Evolutionary conservation across 1,139 yeast genomes (phyloP), one percentile per base, ranked within the genome.

Genomic region (Pichia sp.): DNA sequence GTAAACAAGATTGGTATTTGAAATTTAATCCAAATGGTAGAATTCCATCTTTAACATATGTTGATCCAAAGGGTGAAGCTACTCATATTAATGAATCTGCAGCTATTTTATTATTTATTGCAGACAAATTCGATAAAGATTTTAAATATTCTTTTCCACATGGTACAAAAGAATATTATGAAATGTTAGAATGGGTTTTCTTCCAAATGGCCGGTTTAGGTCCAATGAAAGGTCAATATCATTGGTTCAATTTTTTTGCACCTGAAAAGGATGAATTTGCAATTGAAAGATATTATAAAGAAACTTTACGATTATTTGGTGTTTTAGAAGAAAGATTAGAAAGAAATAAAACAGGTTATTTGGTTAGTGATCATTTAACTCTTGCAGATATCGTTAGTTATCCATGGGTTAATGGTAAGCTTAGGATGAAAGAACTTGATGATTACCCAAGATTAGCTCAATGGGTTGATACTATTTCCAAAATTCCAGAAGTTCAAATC

Each of bases 171-270:
- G 64, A 69, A 40, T 77, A 76, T 60, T 78, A 71, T 61, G 72
- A 70, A 51, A 69, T 71, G 54, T 56, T 74, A 49, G 79, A 77
- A 49, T 69, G 80, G 70, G 51, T 73, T 20, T 66, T 69, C 42
- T 79, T 76, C 66, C 82, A 76, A 58, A 70, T 75, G 62, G 76
- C 80, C 0, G 81, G 81, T 6, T 63, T 75, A 41, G 80, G 82
- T 25, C 83, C 85, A 46, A 74, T 74, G 71, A 78, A 72, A 52
- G 83, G 84, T 10, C 82, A 78, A 56, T 76, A 74, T 32, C 61
- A 63, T 51, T 79, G 74, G 58, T 80, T 77, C 57, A 42, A 46
- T 4, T 34, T 55, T 3, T 69, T 45, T 54, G 77, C 81, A 4
- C 61, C 65, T 0, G 82, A 71, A 46, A 58, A 75, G 54, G 58